Percentiles rank a stretch among this genome's conserved stretches.
phyloP scores from a whole-genome alignment of 305 asterid species.

The Fraxinus paxiana region DNA sequence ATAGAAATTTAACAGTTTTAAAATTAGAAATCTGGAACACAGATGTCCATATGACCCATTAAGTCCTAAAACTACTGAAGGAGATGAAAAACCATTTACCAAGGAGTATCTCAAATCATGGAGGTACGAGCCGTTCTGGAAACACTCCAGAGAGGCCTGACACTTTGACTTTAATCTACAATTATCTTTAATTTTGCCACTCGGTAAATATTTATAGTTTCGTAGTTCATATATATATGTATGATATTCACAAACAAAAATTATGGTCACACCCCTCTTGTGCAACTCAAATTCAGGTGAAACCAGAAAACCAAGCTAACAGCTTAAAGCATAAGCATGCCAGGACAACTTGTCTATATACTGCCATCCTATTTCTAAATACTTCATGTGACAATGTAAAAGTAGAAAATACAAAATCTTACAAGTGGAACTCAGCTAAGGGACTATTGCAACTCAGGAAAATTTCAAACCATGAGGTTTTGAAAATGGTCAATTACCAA shows the following conservation, averaged over 20 bases:
- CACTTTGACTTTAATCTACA: not conserved
- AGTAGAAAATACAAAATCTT: not conserved
- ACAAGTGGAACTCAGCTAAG: not conserved
- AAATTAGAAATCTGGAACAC: not conserved
- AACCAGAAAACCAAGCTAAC: not conserved
- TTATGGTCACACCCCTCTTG: not conserved
- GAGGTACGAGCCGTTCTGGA: not conserved
- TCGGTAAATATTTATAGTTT: not conserved
- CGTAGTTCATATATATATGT: not conserved
- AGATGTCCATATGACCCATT: not conserved
- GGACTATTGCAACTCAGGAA: not conserved
- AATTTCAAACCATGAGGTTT: not conserved
- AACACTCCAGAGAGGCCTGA: not conserved
- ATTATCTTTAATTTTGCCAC: not conserved
- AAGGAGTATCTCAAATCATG: not conserved
- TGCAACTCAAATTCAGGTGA: not conserved
- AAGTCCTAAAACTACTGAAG: not conserved
- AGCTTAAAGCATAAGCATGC: not conserved
- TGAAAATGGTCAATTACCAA: not conserved
- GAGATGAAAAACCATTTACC: not conserved
- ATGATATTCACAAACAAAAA: not conserved
- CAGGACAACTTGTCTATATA: not conserved
- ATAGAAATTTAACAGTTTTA: not conserved
- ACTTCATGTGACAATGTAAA: not conserved
- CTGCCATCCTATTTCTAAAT: not conserved